Evolutionary conservation across 2,329 filamentous ascomycete species (phyloP), one percentile per base, ranked within the genome.

Genomic region (Trichoderma sp.): DNA sequence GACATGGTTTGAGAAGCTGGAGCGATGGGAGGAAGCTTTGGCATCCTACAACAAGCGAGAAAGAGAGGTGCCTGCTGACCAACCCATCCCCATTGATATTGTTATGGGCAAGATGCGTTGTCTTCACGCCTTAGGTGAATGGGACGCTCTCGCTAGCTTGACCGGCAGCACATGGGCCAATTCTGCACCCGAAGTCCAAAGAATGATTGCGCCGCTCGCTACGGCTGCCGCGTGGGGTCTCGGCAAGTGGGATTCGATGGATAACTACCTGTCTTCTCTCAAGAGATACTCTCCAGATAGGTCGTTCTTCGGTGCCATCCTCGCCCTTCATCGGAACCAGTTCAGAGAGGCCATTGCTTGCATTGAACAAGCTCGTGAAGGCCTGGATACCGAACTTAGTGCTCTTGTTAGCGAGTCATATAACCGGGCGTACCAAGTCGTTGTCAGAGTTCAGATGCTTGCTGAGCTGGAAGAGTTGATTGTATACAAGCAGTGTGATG

Each of bases 61-160:
- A 77, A 82, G 85, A 66, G 91, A 94, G 75, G 86, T 93, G 34
- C 85, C 86, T 0, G 81, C 84, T 3, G 87, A 88, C 70, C 83
- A 87, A 73, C 79, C 84, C 1, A 82, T 85, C 0, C 94, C 94
- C 0, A 94, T 99, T 73, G 96, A 98, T 73, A 94, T 99, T 68
- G 94, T 97, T 39, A 98, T 99, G 95, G 96, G 96, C 75, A 99
- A 99, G 83, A 99, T 99, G 96, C 91, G 96, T 62, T 99, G 96
- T 86, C 84, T 98, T 74, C 96, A 99, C 80, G 97, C 96, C 9
- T 87, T 99, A 43, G 96, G 96, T 73, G 96, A 99, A 81, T 99
- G 96, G 96, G 97, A 98, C 76, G 90, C 94, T 4, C 86, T 99
- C 17, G 97, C 95, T 1, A 91, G 90, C 63, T 86, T 99, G 69